These are phyloP conservation scores for Sporisorium reilianum DNA, from an alignment of 1,284 basidiomycete species.

Conservation along the genomic window DNA sequence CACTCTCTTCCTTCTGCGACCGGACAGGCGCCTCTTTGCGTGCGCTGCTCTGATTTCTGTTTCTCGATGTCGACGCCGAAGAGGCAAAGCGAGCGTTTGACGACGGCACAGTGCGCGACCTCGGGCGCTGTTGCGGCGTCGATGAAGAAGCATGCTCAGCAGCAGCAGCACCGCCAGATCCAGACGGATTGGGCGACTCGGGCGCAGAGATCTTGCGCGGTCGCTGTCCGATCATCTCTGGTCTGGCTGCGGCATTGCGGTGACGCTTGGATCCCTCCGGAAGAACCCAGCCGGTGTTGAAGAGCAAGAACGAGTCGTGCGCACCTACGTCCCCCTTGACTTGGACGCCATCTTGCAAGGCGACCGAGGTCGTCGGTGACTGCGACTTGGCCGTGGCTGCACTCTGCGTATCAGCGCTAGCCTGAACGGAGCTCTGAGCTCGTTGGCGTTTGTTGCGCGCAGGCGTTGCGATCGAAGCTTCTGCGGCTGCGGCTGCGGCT, in stretches of 20 bases:
- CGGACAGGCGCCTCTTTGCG: no score
- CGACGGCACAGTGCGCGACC: constrained; percentile 30
- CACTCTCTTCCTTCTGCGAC: no score
- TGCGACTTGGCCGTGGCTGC: constrained; percentile 21
- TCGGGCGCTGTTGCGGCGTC: constrained; percentile 29
- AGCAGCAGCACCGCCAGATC: neutral
- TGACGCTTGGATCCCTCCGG: constrained; percentile 74
- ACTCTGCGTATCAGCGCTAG: constrained; percentile 11
- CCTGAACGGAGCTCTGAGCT: constrained; percentile 18
- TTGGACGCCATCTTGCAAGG: constrained; percentile 73
- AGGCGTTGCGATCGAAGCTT: neutral
- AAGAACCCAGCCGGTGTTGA: constrained; percentile 89
- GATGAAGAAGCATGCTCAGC: neutral
- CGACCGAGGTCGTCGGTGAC: constrained; percentile 15
- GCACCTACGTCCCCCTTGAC: constrained; percentile 75
- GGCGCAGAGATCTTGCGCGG: constrained; percentile 50
- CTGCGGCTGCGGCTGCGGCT: neutral
- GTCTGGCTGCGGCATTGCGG: constrained; percentile 22
- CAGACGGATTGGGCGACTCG: constrained; percentile 35
- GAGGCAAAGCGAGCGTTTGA: constrained; percentile 5
- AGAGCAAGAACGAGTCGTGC: constrained; percentile 81
- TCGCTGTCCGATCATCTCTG: constrained; percentile 38
- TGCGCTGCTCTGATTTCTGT: constrained; percentile 3
- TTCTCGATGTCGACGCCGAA: constrained; percentile 4
- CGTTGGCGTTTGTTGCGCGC: constrained; percentile 27